Evolutionary conservation across 2,329 filamentous ascomycete genomes (phyloP).

Genomic region (Colletotrichum lentis): DNA sequence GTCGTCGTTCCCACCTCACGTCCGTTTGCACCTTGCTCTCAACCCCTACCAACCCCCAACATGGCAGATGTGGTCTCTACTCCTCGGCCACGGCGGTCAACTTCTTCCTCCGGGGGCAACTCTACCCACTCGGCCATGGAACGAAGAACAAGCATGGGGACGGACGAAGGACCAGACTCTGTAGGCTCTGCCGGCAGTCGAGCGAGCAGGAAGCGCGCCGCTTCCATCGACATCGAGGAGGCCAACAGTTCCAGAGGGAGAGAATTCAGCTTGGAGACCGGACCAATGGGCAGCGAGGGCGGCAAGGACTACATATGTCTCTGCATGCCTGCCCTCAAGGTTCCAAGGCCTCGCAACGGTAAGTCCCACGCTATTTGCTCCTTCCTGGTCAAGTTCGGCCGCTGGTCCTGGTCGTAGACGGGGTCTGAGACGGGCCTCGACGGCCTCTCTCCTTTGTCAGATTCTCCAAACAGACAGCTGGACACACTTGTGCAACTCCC

Average conservation of each 20-base stretch:
- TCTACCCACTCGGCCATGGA: conserved; percentile 38
- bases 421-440: conserved; percentile 21
- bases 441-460: conserved; percentile 27
- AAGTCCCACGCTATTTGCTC: conserved; percentile 45
- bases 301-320: conserved; percentile 60
- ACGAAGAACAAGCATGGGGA: conserved; percentile 38
- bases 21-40: conserved; percentile 35
- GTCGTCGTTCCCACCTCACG: conserved; percentile 21
- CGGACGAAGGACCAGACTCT: conserved; percentile 29
- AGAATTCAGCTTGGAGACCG: conserved; percentile 50
- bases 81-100: conserved; percentile 36
- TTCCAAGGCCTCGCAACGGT: conserved; percentile 68
- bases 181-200: conserved; percentile 32
- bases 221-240: conserved; percentile 56
- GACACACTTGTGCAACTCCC: conserved; percentile 24
- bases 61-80: conserved; percentile 38
- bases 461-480: conserved; percentile 24
- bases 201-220: conserved; percentile 53
- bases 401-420: conserved; percentile 14
- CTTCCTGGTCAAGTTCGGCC: conserved; percentile 31
- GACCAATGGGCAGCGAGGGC: conserved; percentile 40
- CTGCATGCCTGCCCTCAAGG: conserved; percentile 64
- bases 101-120: conserved; percentile 37
- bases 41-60: conserved; percentile 20
- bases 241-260: conserved; percentile 51